Base-by-base conservation (phyloP, 2,329 filamentous ascomycete species). In the Didymosphaeria variabile region DNA sequence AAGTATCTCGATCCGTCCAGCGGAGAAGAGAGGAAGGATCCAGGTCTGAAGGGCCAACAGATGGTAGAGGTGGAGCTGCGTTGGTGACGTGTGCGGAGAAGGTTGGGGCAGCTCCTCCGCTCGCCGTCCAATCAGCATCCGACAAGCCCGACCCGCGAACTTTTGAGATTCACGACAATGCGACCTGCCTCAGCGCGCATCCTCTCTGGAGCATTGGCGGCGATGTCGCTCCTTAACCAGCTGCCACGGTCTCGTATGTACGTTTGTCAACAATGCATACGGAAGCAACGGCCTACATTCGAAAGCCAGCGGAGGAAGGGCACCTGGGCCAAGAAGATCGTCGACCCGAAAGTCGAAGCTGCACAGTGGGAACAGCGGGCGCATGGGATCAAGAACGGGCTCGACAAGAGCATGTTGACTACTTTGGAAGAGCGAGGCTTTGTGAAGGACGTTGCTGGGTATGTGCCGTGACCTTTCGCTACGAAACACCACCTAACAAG, bases 391-490 rank as follows among this genome's bases (percentile, higher is more conserved):
- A 63, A 66, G 46, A 54, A 67, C 23, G 75, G 76, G 2, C 55
- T 63, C 19, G 69, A 76, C 59, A 67, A 76, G 63, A 77, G 76
- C 68, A 83, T 90, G 56, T 87, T 91, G 79, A 85, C 87, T 55
- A 69, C 90, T 19, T 82, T 95, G 13, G 86, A 91, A 67, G 88
- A 91, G 77, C 84, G 92, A 70, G 92, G 91, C 46, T 88, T 87
- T 65, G 82, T 94, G 63, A 91, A 94, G 71, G 87, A 92, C 65
- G 83, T 91, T 36, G 90, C 91, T 66, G 91, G 90, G 90, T 92
- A 82, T 66, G 85, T 75, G 31, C 53, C 67, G 70, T 38, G 45
- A 12, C 76, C 58, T 32, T 29, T 49, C 53, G 29, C 47, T 9
- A 4, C 36, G 38, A 52, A 31, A 32, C 38, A 50, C 29, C 19